Conservation (phyloP, 2,329 filamentous ascomycete species). For the Hirsutella minnesotensis region DNA sequence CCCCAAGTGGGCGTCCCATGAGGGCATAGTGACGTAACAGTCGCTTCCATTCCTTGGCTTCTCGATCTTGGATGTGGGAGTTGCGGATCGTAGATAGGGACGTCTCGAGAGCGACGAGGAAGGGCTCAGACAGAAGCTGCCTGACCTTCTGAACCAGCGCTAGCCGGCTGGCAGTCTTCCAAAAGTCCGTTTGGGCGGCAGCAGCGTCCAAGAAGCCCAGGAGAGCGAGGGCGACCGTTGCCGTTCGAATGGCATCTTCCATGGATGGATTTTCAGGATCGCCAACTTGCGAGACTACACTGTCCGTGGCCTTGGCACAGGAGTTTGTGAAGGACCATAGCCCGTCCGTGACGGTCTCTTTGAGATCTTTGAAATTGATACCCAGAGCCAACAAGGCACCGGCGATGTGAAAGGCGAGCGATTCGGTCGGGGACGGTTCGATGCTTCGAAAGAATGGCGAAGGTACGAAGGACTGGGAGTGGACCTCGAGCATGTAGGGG, state of each 20-base stretch:
- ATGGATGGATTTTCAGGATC: constrained; percentile 47
- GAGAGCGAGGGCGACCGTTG: constrained; percentile 73
- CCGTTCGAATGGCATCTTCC: constrained; percentile 55
- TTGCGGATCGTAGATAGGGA: constrained; percentile 86
- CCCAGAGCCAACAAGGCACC: constrained; percentile 74
- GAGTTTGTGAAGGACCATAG: constrained; percentile 63
- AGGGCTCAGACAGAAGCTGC: constrained; percentile 67
- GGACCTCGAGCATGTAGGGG: constrained; percentile 77
- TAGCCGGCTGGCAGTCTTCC: constrained; percentile 63
- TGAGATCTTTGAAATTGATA: constrained; percentile 56
- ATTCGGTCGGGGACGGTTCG: constrained; percentile 81
- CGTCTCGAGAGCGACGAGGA: constrained; percentile 77
- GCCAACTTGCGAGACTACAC: constrained; percentile 38
- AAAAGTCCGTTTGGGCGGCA: constrained; percentile 68
- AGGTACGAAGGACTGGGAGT: constrained; percentile 62
- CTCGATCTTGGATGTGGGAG: constrained; percentile 50
- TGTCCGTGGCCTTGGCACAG: constrained; percentile 51
- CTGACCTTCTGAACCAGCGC: constrained; percentile 61
- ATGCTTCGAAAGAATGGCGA: constrained; percentile 76
- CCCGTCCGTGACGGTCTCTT: constrained; percentile 51
- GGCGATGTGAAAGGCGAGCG: constrained; percentile 66
- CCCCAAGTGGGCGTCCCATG: constrained; percentile 69
- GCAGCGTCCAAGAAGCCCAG: constrained; percentile 81
- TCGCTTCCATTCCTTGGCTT: constrained; percentile 76
- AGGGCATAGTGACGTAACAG: constrained; percentile 74